A percentile compares a stretch with the other conserved stretches of the same genome.
Evolutionary conservation across 345 rosid species (phyloP).

Genomic region (Eucalyptus cloeziana): DNA sequence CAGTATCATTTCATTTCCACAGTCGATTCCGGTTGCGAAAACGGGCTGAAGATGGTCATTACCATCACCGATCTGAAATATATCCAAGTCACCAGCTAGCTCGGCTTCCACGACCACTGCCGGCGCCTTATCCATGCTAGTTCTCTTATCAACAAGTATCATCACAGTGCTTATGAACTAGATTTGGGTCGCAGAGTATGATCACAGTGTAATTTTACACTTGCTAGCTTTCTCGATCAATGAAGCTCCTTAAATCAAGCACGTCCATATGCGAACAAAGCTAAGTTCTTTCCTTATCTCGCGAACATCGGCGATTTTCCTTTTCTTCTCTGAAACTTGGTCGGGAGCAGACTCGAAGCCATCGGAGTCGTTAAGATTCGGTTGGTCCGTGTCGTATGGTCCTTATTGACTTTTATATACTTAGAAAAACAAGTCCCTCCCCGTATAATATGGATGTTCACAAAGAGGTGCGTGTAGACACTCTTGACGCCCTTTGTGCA

Average conservation of each 20-base stretch:
- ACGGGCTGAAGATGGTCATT: slow-evolving; percentile 10
- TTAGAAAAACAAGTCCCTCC: background rate
- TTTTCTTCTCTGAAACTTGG: background rate
- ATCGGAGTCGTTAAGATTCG: background rate
- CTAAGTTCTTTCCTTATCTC: background rate
- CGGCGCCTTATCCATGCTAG: background rate
- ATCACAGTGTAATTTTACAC: background rate
- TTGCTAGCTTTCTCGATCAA: background rate
- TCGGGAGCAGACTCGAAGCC: background rate
- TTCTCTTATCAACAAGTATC: background rate
- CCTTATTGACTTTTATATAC: background rate
- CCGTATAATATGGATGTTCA: background rate
- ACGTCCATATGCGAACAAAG: background rate
- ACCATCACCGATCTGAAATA: background rate
- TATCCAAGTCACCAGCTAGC: background rate
- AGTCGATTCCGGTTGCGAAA: background rate
- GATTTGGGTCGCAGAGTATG: background rate
- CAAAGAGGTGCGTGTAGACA: background rate
- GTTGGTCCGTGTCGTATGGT: background rate
- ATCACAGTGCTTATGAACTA: background rate
- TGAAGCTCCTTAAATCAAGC: background rate
- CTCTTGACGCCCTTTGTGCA: background rate
- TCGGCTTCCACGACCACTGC: background rate
- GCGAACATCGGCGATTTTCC: background rate
- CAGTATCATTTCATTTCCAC: slow-evolving; percentile 10